Conservation (phyloP, 2,329 filamentous ascomycete genomes). For the Aureobasidium sp. region DNA sequence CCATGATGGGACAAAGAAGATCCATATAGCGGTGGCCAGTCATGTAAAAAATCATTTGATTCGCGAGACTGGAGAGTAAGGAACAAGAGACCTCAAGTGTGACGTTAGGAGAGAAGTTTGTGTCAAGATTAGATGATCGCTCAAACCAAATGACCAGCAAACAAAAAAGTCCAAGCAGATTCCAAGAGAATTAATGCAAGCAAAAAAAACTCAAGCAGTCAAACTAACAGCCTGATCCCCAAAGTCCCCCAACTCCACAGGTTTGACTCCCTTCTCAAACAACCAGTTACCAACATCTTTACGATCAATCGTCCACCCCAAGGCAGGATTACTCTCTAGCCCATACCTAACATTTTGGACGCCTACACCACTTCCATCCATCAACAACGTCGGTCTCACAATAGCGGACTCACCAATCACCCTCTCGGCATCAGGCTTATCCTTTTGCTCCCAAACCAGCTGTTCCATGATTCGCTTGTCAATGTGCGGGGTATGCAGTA, state of each 20-base stretch:
- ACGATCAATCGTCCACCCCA: slow-evolving; percentile 34
- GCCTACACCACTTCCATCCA: slow-evolving; percentile 26
- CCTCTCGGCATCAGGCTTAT: slow-evolving; percentile 18
- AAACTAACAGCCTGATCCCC: slow-evolving; percentile 29
- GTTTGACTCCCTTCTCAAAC: slow-evolving; percentile 29
- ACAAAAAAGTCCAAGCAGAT: too few species aligned
- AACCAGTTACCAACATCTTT: slow-evolving; percentile 37
- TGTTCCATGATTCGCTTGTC: slow-evolving; percentile 35
- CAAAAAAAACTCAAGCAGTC: slow-evolving; percentile 25
- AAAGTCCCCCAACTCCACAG: slow-evolving; percentile 24
- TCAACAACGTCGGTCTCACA: slow-evolving; percentile 33
- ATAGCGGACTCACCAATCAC: slow-evolving; percentile 28
- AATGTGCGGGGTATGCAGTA: slow-evolving; percentile 31
- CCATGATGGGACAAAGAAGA: too few species aligned
- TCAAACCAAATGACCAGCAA: too few species aligned
- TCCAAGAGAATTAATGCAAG: too few species aligned
- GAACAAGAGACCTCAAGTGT: too few species aligned
- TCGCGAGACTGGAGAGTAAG: too few species aligned
- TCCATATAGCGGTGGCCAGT: too few species aligned
- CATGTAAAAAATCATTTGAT: too few species aligned
- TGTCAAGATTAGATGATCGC: too few species aligned
- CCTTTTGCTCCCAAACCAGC: slow-evolving; percentile 24
- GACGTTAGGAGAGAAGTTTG: too few species aligned
- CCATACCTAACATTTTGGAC: slow-evolving; percentile 29
- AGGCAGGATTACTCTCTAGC: slow-evolving; percentile 26